Evolutionary conservation across 225 moss, liverwort and hornwort genomes (phyloP).

Genomic region (Takakia lepidozioides): DNA sequence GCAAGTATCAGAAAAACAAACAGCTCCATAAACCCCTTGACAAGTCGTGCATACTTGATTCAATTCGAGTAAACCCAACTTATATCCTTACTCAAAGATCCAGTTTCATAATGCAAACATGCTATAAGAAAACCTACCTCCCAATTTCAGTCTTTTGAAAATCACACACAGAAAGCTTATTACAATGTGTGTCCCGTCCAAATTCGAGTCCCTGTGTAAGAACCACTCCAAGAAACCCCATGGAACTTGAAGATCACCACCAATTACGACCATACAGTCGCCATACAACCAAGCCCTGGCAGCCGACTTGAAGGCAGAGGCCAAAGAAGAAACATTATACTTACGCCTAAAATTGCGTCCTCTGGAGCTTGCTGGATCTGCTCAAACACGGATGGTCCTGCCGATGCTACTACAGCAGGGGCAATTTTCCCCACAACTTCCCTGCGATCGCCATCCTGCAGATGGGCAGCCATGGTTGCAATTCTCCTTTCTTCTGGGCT

Average conservation of each 20-base stretch:
- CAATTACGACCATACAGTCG: neutral
- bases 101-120: too few relatives aligned
- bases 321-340: neutral
- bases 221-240: too few relatives aligned
- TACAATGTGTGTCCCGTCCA: too few relatives aligned
- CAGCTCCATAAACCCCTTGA: too few relatives aligned
- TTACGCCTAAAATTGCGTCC: conserved; percentile 74
- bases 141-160: too few relatives aligned
- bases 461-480: conserved; percentile 34
- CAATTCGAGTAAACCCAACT: too few relatives aligned
- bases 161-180: too few relatives aligned
- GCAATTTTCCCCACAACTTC: conserved; percentile 6
- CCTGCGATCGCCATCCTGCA: conserved; percentile 8
- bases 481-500: conserved; percentile 22
- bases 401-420: conserved; percentile 13
- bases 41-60: too few relatives aligned
- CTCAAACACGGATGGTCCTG: conserved; percentile 58
- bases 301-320: neutral
- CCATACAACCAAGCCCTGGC: neutral
- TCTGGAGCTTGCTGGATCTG: conserved; percentile 78
- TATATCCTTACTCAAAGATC: too few relatives aligned
- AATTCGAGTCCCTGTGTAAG: too few relatives aligned
- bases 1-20: too few relatives aligned
- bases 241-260: neutral
- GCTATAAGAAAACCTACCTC: too few relatives aligned